Base-by-base conservation (phyloP, 352 stramenopile genomes). In the Globisporangium cylindrosporum region DNA sequence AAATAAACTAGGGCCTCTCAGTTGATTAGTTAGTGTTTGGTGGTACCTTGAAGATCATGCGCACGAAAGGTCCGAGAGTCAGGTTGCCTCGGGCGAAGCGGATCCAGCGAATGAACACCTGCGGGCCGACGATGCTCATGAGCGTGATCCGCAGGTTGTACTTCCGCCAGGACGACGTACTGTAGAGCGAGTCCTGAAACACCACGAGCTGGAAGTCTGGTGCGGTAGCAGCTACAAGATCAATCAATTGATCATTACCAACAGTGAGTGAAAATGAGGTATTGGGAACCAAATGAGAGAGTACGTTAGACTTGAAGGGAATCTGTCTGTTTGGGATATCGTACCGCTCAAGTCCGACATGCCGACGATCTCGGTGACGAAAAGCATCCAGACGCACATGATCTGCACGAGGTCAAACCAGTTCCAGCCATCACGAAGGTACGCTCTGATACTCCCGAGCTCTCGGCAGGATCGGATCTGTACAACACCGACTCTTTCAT, bases 21-120 rank as follows among this genome's bases (percentile, higher is more conserved):
- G 15, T 59, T 32, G 12, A 15, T 18, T 49, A 4, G 41, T 22
- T 49, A 0, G 15, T 12, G 8, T 32, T 43, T 43, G 36, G 36
- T 46, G 43, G 20, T 54, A 92, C 86, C 78, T 93, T 92, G 65
- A 87, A 90, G 59, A 94, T 92, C 86, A 94, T 94, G 14, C 84
- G 86, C 59, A 93, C 86, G 69, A 94, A 94, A 4, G 84, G 86
- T 0, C 86, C 86, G 10, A 94, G 73, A 6, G 73, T 76, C 53
- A 78, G 69, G 34, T 86, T 93, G 25, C 85, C 85, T 57, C 87
- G 80, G 9, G 83, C 84, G 68, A 93, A 93, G 61, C 89, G 84
- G 62, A 94, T 90, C 83, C 86, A 94, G 9, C 86, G 86, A 48
- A 94, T 77, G 62, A 92, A 93, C 20, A 94, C 87, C 64, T 91